These are phyloP conservation scores for Casaregolazyma lundiana DNA, from an alignment of 1,139 yeast species.

Conservation along the genomic window DNA sequence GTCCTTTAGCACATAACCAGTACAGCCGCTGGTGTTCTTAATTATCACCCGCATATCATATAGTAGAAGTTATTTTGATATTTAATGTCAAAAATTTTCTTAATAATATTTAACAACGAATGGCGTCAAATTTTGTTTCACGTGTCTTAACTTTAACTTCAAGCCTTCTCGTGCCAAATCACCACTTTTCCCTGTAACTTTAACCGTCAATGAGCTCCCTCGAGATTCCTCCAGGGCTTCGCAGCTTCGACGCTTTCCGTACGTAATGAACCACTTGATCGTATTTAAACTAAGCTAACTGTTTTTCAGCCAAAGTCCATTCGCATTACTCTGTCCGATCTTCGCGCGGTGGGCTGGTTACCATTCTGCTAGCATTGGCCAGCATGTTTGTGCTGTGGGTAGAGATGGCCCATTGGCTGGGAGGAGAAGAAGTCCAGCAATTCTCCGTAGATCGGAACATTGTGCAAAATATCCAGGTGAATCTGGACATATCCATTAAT, in stretches of 20 bases:
- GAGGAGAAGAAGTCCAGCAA: conserved; percentile 76
- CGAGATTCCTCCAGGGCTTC: conserved; percentile 27
- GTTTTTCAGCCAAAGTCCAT: conserved; percentile 68
- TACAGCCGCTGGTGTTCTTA: no score
- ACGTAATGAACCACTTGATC: conserved; percentile 28
- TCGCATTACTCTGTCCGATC: conserved; percentile 72
- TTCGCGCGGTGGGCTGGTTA: conserved; percentile 71
- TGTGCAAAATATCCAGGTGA: conserved; percentile 58
- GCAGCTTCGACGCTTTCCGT: conserved; percentile 84
- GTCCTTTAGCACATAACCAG: no score
- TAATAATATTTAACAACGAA: no score
- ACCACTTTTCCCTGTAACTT: neutral
- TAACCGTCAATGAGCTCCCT: conserved; percentile 1
- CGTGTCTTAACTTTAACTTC: neutral
- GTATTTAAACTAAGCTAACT: conserved; percentile 1
- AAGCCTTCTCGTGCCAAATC: neutral
- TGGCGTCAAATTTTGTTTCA: no score
- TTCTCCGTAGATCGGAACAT: conserved; percentile 62
- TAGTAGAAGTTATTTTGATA: no score
- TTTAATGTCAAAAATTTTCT: no score
- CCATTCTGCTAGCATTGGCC: conserved; percentile 56
- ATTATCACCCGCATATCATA: no score
- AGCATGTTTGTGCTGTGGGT: conserved; percentile 72
- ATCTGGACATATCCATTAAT: conserved; percentile 73
- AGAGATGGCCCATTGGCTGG: conserved; percentile 81